A percentile compares a stretch with the other conserved stretches of the same genome.
phyloP scores from a whole-genome alignment of 345 rosid species.

The Theobroma cacao region DNA sequence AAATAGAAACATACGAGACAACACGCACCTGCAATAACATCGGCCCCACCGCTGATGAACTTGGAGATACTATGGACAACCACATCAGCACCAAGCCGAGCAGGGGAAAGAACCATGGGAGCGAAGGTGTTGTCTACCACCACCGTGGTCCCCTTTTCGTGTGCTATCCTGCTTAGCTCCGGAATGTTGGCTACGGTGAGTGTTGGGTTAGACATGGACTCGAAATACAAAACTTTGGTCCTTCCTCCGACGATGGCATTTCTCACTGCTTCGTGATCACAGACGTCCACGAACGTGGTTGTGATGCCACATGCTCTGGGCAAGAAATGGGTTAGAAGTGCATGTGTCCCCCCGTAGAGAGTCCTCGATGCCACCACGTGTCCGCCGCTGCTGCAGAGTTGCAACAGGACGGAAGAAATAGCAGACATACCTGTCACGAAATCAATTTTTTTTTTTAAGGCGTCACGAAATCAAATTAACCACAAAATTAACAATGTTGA shows the following conservation, averaged over 20 bases:
- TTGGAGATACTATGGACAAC: conserved; percentile 91
- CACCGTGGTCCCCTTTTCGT: conserved; percentile 68
- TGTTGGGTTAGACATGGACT: conserved; percentile 86
- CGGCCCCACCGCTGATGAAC: conserved; percentile 96
- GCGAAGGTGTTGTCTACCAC: conserved; percentile 94
- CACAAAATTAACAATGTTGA: not conserved
- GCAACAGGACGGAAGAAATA: conserved; percentile 82
- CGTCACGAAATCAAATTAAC: not conserved
- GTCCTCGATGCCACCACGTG: conserved; percentile 84
- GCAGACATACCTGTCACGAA: conserved; percentile 80
- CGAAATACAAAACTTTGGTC: conserved; percentile 82
- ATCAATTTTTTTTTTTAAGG: too few relatives aligned
- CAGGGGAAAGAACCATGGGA: conserved; percentile 92
- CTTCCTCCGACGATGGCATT: conserved; percentile 56
- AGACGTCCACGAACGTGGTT: conserved; percentile 78
- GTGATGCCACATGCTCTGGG: conserved; percentile 82
- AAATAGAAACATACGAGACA: not conserved
- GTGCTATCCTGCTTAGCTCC: conserved; percentile 73
- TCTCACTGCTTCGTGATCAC: conserved; percentile 51
- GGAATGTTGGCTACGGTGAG: conserved; percentile 76
- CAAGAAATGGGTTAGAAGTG: conserved; percentile 76
- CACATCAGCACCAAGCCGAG: conserved; percentile 87
- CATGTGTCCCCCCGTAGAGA: conserved; percentile 94
- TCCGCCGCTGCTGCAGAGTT: conserved; percentile 92
- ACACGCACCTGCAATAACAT: conserved; percentile 82